Evolutionary conservation across 345 rosid genomes (phyloP).

Genomic region (Citropsis articulata): DNA sequence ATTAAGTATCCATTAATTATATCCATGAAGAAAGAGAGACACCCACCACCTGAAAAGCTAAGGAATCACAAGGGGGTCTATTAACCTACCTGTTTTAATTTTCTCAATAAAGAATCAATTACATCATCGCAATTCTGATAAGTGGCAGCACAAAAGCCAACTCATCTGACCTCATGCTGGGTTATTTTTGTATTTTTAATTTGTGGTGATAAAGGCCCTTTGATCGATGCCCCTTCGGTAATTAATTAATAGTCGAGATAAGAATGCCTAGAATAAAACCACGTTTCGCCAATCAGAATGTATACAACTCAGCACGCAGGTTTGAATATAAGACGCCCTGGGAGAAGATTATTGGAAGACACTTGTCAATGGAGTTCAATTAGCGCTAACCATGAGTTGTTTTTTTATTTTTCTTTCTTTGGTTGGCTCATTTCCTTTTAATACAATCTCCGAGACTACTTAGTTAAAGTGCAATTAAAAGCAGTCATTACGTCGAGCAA

Average conservation of each 20-base stretch:
- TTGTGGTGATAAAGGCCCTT: not conserved
- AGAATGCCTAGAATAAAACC: constrained; percentile 12
- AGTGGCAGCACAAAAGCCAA: constrained; percentile 21
- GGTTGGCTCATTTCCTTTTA: too few species aligned
- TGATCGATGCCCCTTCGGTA: not conserved
- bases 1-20: constrained; percentile 4
- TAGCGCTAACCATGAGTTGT: not conserved
- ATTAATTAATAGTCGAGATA: constrained; percentile 22
- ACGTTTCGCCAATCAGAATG: not conserved
- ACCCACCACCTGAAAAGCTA: not conserved
- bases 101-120: not conserved
- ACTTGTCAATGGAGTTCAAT: not conserved
- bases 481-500: not conserved
- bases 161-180: constrained; percentile 18
- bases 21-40: constrained; percentile 8
- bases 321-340: not conserved
- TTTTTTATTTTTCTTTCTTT: too few species aligned
- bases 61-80: constrained; percentile 15
- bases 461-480: not conserved
- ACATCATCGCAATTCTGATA: constrained; percentile 9
- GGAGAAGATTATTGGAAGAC: not conserved
- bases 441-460: not conserved
- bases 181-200: not conserved
- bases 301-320: not conserved
- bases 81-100: constrained; percentile 5